Evolutionary conservation across 768 basidiomycete genomes (phyloP), one percentile per base, ranked within the genome.

Genomic region (Termitomyces sp.): DNA sequence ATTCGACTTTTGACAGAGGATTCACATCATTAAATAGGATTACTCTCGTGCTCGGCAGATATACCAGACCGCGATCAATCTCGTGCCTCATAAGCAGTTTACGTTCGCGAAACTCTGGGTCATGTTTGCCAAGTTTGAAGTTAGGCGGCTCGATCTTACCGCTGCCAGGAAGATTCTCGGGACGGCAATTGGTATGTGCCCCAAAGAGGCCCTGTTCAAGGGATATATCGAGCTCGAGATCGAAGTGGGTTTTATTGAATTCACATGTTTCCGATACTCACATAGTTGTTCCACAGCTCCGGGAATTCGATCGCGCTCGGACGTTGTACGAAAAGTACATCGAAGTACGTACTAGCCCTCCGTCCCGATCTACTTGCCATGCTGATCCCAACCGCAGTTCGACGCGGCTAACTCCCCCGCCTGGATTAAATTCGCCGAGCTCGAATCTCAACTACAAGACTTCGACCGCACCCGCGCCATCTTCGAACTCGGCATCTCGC

Each of bases 101-200:
- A 98, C 97, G 0, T 99, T 99, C 67, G 92, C 97, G 3, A 99
- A 99, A 75, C 77, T 98, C 12, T 99, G 97, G 97, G 73, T 92
- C 20, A 84, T 91, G 78, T 96, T 90, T 66, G 94, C 96, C 6
- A 87, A 90, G 65, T 98, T 98, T 66, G 97, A 98, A 74, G 77
- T 97, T 8, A 85, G 97, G 49, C 84, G 85, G 56, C 78, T 96
- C 38, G 89, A 97, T 61, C 75, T 99, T 45, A 76, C 80, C 18
- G 87, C 93, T 28, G 96, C 96, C 4, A 83, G 96, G 48, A 98
- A 93, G 73, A 83, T 96, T 46, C 76, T 99, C 24, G 97, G 97
- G 4, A 83, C 88, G 0, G 91, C 89, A 3, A 92, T 99, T 62
- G 97, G 97, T 5, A 90, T 97, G 89, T 96, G 91, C 68, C 94